A percentile compares a stretch with the other conserved stretches of the same genome.
Evolutionary conservation across 192 early-diverging fungal species (phyloP).

Genomic region (Backusella macrospora): DNA sequence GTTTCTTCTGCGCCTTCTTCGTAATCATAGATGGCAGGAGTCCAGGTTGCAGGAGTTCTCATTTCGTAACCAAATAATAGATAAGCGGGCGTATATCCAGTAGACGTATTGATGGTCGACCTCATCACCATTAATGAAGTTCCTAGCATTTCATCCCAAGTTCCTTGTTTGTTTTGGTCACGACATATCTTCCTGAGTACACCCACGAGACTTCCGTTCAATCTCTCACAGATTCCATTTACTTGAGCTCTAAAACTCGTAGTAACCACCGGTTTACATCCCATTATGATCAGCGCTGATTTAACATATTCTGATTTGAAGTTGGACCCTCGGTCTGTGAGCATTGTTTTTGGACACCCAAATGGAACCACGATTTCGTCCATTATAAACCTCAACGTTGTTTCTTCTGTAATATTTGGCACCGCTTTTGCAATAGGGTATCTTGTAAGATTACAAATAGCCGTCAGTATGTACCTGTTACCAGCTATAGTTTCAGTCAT

Average conservation of each 20-base stretch:
- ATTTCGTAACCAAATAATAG: slow-evolving; percentile 26
- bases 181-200: slow-evolving; percentile 22
- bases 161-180: not conserved
- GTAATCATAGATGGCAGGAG: not conserved
- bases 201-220: slow-evolving; percentile 19
- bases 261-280: slow-evolving; percentile 16
- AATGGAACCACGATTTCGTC: not conserved
- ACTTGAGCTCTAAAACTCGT: slow-evolving; percentile 23
- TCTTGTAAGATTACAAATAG: slow-evolving; percentile 29
- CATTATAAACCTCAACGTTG: slow-evolving; percentile 1
- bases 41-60: slow-evolving; percentile 17
- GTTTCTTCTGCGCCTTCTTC: slow-evolving; percentile 4
- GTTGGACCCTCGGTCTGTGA: slow-evolving; percentile 24
- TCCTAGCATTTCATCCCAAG: slow-evolving; percentile 14
- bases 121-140: slow-evolving; percentile 16
- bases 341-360: slow-evolving; percentile 16
- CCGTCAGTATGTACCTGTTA: slow-evolving; percentile 33
- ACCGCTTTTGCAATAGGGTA: slow-evolving; percentile 29
- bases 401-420: not conserved
- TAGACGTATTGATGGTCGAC: slow-evolving; percentile 18
- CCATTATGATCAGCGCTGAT: not conserved
- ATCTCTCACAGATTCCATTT: slow-evolving; percentile 23
- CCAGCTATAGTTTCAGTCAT: not conserved
- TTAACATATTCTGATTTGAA: slow-evolving; percentile 14
- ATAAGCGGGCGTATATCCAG: not conserved